Evolutionary conservation across 768 basidiomycete species (phyloP).

Genomic region (Panaeolus papilionaceus): DNA sequence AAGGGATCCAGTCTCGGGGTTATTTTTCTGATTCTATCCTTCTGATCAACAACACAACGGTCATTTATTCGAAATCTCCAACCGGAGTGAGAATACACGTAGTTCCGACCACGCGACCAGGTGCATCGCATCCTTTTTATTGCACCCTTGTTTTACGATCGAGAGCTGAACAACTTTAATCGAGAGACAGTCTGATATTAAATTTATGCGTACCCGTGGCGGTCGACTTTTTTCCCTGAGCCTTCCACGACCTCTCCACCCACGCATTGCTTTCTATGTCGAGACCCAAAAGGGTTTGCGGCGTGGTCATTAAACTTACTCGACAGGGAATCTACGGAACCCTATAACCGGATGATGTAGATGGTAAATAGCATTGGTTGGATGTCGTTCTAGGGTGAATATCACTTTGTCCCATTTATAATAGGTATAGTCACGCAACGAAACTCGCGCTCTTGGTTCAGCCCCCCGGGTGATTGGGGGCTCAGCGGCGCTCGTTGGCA

Average conservation of each 20-base stretch:
- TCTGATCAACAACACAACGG: not conserved
- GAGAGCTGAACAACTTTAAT: not conserved
- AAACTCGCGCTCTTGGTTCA: not conserved
- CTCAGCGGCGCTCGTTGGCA: conserved; percentile 2
- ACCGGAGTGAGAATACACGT: not conserved
- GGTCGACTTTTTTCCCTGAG: conserved; percentile 1
- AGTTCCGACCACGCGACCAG: not conserved
- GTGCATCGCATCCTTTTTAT: not conserved
- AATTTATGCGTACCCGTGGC: not conserved
- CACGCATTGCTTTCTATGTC: not conserved
- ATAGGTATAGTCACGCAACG: not conserved
- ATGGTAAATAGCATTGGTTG: not conserved
- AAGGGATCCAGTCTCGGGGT: not conserved
- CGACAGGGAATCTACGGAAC: not conserved
- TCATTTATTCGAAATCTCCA: not conserved
- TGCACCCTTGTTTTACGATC: conserved; percentile 5
- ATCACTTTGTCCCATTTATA: not conserved
- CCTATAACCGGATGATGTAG: not conserved
- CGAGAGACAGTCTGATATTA: not conserved
- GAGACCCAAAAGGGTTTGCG: conserved; percentile 7
- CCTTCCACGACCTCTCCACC: conserved; percentile 10
- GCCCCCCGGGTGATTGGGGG: not conserved
- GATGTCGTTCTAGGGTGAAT: not conserved
- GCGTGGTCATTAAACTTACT: conserved; percentile 1
- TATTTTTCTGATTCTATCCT: not conserved